Base-by-base conservation (phyloP, 2,329 filamentous ascomycete genomes). In the Neurospora crassa region DNA sequence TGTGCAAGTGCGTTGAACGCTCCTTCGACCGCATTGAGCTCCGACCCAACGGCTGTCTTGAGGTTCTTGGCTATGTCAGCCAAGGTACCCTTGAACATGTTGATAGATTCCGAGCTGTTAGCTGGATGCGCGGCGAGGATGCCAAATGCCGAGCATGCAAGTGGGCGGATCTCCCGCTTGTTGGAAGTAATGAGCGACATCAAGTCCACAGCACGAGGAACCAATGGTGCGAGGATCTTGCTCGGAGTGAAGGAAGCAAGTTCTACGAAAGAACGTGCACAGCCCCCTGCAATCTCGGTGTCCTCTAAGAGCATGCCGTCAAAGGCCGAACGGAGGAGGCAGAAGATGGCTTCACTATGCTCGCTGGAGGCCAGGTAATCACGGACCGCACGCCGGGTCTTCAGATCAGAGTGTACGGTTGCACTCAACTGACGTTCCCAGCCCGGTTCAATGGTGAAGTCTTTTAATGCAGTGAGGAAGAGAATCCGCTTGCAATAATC, bases 371-470 rank as follows among this genome's bases (percentile, higher is more conserved):
- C 63, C 34, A 91, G 77, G 73, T 90, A 88, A 0, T 78, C 77
- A 70, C 85, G 86, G 70, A 94, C 84, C 6, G 85, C 84, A 37
- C 85, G 80, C 53, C 92, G 86, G 12, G 89, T 88, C 67, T 85
- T 82, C 71, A 91, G 85, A 76, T 95, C 91, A 5, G 90, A 92
- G 53, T 89, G 86, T 40, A 96, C 84, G 7, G 91, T 85, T 1
- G 89, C 88, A 75, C 94, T 91, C 2, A 98, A 84, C 75, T 91
- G 91, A 67, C 90, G 86, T 78, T 94, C 91, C 96, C 96, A 98
- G 73, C 95, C 92, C 67, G 91, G 89, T 75, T 95, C 91, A 34
- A 93, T 79, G 11, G 87, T 85, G 71, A 86, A 83, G 68, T 85
- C 73, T 47, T 80, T 78, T 2, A 88, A 78, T 0, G 85, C 85